Conservation (phyloP, 495 filamentous ascomycete genomes). For the Penicillium ucsense region DNA sequence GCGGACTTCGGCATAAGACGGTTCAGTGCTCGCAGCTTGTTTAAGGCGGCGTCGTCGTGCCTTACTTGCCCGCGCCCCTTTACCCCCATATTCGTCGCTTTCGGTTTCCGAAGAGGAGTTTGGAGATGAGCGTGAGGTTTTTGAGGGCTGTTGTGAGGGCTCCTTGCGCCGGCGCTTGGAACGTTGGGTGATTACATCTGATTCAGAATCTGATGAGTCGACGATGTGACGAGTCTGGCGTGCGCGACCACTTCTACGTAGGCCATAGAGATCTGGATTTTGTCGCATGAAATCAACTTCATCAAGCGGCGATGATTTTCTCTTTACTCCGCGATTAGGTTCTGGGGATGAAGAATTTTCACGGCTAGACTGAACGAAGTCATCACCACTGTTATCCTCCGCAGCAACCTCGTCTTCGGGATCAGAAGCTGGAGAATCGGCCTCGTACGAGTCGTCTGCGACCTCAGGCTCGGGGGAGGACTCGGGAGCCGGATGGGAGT, state of each 20-base stretch:
- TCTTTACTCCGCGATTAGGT: constrained; percentile 57
- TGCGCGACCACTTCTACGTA: constrained; percentile 73
- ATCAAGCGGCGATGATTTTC: constrained; percentile 60
- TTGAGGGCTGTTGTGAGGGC: constrained; percentile 32
- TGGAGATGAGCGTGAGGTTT: constrained; percentile 36
- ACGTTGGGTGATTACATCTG: constrained; percentile 34
- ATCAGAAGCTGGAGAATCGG: constrained; percentile 28
- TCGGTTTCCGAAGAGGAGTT: constrained; percentile 35
- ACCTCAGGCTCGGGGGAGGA: constrained; percentile 52
- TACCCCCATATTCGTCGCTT: constrained; percentile 64
- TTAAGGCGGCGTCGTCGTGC: constrained; percentile 56
- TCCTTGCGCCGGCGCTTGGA: constrained; percentile 32
- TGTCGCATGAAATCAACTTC: constrained; percentile 77
- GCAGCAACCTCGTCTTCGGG: constrained; percentile 73
- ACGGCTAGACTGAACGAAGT: constrained; percentile 37
- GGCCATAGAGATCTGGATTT: constrained; percentile 92
- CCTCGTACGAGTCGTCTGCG: constrained; percentile 46
- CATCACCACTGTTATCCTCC: constrained; percentile 52
- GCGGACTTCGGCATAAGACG: constrained; percentile 62
- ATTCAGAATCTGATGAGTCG: constrained; percentile 63
- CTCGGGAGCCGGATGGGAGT: constrained; percentile 33
- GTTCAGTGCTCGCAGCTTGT: constrained; percentile 51
- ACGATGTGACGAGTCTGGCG: constrained; percentile 46
- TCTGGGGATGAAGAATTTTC: constrained; percentile 59
- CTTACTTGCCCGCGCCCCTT: constrained; percentile 46